Evolutionary conservation across 2,329 filamentous ascomycete species (phyloP), one percentile per base, ranked within the genome.

Genomic region (Penicillium aurantiogriseum): DNA sequence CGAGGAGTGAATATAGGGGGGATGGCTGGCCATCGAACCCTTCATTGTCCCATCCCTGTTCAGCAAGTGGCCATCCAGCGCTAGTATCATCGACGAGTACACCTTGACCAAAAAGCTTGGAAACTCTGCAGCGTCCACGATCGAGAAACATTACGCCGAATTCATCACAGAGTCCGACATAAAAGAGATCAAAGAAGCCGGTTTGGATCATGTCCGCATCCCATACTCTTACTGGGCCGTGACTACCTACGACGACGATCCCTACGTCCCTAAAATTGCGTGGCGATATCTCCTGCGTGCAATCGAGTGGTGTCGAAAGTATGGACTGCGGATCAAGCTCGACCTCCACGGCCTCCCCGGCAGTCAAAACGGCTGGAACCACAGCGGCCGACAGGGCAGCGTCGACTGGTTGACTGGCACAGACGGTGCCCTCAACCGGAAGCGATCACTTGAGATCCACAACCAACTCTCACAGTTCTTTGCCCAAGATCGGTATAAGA

Each of bases 331-430:
- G 2, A 86, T 99, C 40, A 97, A 97, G 62, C 85, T 99, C 4
- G 94, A 99, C 73, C 78, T 97, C 5, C 94, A 99, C 76, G 92
- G 84, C n/a, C 80, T 94, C 0, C 93, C 93, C 0, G 94, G 94
- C 0, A 93, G 89, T 59, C 94, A 97, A 71, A 99, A 99, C 69
- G 94, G 94, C 2, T 97, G 93, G 93, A 97, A 97, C 68, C 94
- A 99, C 74, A 95, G 90, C 65, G 94, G 94, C 0, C 85, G 87
- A 10, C 88, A 89, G 71, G 93, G 94, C 1, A 60, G 76, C 1
- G 93, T 97, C 62, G 83, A 85, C 27, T 99, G 94, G 94, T 78
- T 97, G 39, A 94, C 94, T 67, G 94, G 94, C n/a, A 88, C 90
- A 0, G 81, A 96, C 69, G 93, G 94, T 11, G 80, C 83, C 1